These are phyloP conservation scores for Fusarium continuum DNA, from an alignment of 2,329 filamentous ascomycete genomes.

Conservation along the genomic window DNA sequence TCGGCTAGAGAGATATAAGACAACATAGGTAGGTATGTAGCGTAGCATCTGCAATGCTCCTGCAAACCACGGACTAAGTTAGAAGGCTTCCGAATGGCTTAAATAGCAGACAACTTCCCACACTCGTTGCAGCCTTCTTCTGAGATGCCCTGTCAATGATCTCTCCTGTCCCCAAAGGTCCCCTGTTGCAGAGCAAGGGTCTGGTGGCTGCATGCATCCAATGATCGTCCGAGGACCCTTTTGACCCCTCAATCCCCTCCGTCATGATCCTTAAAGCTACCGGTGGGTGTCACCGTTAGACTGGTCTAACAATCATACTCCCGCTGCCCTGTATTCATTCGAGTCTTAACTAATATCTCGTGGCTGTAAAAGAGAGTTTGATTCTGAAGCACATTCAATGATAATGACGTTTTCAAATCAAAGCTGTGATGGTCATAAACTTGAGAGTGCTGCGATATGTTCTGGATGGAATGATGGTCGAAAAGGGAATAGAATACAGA, in stretches of 20 bases:
- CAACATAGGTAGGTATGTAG: not conserved
- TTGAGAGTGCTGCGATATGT: no score
- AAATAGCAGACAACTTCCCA: slow-evolving; percentile 24
- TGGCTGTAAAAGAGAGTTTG: no score
- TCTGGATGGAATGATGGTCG: no score
- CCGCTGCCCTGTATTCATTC: not conserved
- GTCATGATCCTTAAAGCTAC: slow-evolving; percentile 29
- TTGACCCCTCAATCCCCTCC: slow-evolving; percentile 17
- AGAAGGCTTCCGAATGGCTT: slow-evolving; percentile 22
- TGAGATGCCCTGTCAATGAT: slow-evolving; percentile 15
- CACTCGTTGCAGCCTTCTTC: slow-evolving; percentile 14
- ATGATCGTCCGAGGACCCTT: slow-evolving; percentile 7
- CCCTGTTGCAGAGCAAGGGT: slow-evolving; percentile 26
- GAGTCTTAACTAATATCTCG: not conserved
- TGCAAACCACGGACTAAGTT: slow-evolving; percentile 11
- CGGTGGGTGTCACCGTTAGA: slow-evolving; percentile 11
- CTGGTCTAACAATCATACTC: not conserved
- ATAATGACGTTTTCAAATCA: no score
- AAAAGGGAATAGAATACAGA: no score
- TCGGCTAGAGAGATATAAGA: slow-evolving; percentile 6
- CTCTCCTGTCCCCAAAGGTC: slow-evolving; percentile 11
- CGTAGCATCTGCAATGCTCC: slow-evolving; percentile 2
- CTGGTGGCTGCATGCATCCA: slow-evolving; percentile 5
- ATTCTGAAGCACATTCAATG: no score
- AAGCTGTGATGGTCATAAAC: no score